Evolutionary conservation across 768 basidiomycete genomes (phyloP).

Genomic region (Sutorius australiensis): DNA sequence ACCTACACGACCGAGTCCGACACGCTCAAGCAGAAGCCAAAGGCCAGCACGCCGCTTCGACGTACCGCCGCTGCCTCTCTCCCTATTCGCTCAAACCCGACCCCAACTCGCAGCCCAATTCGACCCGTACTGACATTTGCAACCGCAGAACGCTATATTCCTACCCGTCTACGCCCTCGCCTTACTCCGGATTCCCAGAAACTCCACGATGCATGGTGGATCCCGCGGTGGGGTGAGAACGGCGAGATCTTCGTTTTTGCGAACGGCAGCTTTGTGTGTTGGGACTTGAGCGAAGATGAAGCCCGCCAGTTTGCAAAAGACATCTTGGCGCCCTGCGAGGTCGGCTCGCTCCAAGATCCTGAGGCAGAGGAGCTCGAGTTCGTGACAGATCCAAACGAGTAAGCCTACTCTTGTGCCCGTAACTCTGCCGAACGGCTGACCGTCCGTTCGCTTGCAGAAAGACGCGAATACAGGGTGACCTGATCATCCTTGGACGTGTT

Average conservation of each 20-base stretch:
- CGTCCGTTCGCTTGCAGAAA: conserved; percentile 42
- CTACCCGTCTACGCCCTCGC: conserved; percentile 56
- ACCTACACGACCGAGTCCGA: conserved; percentile 20
- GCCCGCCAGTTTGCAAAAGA: conserved; percentile 64
- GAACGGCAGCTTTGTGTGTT: conserved; percentile 87
- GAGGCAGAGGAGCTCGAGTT: conserved; percentile 94
- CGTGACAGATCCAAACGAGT: conserved; percentile 89
- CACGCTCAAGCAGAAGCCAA: conserved; percentile 62
- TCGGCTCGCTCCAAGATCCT: conserved; percentile 58
- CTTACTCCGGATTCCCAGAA: conserved; percentile 54
- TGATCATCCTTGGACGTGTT: conserved; percentile 81
- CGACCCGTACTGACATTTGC: conserved; percentile 75
- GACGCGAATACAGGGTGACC: conserved; percentile 86
- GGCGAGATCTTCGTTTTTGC: conserved; percentile 89
- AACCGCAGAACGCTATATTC: conserved; percentile 76
- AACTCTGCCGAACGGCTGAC: conserved; percentile 1
- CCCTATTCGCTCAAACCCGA: conserved; percentile 82
- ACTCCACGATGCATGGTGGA: conserved; percentile 77
- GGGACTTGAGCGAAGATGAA: conserved; percentile 79
- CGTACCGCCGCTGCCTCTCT: conserved; percentile 82
- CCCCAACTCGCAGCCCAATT: conserved; percentile 78
- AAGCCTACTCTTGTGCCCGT: not conserved
- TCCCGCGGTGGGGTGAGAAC: conserved; percentile 63
- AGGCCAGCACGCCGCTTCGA: conserved; percentile 73
- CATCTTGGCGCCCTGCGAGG: conserved; percentile 58